phyloP scores from a whole-genome alignment of 345 rosid genomes.

The Raphanus sativus region DNA sequence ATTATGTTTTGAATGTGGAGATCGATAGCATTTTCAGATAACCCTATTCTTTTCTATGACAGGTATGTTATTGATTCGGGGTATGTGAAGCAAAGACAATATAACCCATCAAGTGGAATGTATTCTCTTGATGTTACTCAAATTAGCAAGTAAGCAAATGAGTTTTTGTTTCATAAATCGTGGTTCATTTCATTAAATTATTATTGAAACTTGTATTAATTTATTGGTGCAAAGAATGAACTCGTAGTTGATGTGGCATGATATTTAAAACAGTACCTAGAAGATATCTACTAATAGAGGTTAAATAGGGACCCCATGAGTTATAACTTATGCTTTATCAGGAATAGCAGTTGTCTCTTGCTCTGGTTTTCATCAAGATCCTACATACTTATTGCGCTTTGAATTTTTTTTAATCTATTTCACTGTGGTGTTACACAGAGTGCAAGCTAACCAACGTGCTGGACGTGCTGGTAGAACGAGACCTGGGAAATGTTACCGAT shows the following conservation, averaged over 20 bases:
- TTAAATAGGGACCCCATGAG: conserved; percentile 18
- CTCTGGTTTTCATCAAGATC: conserved; percentile 5
- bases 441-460: conserved; percentile 96
- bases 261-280: conserved; percentile 16
- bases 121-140: conserved; percentile 93
- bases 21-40: conserved; percentile 20
- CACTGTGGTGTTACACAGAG: conserved; percentile 50
- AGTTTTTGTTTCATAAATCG: conserved; percentile 9
- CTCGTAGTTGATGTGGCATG: neutral
- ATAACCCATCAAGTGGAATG: conserved; percentile 94
- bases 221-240: neutral
- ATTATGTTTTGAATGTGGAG: conserved; percentile 13
- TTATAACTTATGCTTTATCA: conserved; percentile 10
- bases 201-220: neutral
- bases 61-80: conserved; percentile 97
- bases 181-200: neutral
- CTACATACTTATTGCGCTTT: conserved; percentile 14
- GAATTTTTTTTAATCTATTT: conserved; percentile 1
- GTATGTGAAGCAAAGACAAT: conserved; percentile 91
- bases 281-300: neutral
- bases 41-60: conserved; percentile 37
- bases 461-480: conserved; percentile 99
- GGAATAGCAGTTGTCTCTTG: neutral
- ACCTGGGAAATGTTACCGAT: conserved; percentile 92
- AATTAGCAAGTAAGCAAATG: conserved; percentile 86